Evolutionary conservation across 192 early-diverging fungal genomes (phyloP), one percentile per base, ranked within the genome.

Genomic region (Mortierella hygrophila): DNA sequence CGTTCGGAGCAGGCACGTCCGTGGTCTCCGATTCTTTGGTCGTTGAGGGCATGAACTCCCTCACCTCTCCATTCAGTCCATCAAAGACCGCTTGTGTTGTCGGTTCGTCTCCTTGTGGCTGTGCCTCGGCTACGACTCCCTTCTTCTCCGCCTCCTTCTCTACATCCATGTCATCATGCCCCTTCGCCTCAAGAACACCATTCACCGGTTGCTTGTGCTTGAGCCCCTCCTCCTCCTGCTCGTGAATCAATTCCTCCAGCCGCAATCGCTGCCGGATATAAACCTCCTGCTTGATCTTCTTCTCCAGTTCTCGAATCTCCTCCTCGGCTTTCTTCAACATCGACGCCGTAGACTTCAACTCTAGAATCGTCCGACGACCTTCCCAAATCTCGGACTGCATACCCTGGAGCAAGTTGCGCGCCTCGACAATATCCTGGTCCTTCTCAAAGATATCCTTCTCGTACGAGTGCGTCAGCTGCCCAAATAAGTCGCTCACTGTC

Each of bases 391-490:
- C 83, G 11, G 82, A 57, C 42, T 82, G 75, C 5, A 86, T 80
- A 9, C 73, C 60, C 11, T 83, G 73, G 11, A 90, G 60, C 65
- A 89, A 46, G 16, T 46, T 72, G n/a, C 76, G 85, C 6, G 87
- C 87, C 32, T 89, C 89, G 26, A 76, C 55, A 52, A 92, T 35
- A 72, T 87, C 79, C 35, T 88, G 84, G 26, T 90, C 89, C 80
- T 90, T 90, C 9, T 90, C 87, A 40, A 80, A 77, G 5, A 89
- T 70, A 55, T 92, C 91, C 20, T 82, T 86, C 69, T 90, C 90
- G 55, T 89, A 92, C 23, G 88, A 90, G 15, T 82, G 77, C 11
- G 88, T 86, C 68, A 90, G 72, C 15, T 75, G 81, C 32, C 87
- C 83, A 85, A 92, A 88, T 0, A 92, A 42, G 40, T 88, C 80